Conservation (phyloP, 805 yeast species). For the Suhomyces vadensis region DNA sequence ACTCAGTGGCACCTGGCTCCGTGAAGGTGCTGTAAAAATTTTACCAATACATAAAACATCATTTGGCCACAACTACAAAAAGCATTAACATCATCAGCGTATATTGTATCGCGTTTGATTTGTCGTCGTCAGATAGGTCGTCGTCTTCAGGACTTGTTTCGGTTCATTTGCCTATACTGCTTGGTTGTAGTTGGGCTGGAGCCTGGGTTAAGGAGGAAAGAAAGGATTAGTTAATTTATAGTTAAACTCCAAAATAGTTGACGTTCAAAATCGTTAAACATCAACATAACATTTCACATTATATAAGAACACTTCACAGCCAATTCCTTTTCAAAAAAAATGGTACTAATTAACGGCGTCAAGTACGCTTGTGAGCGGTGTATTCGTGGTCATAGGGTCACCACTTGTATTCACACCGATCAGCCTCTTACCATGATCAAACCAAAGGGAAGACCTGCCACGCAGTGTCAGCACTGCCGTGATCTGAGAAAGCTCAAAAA, state of each 20-base stretch:
- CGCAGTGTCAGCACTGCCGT: conserved; percentile 86
- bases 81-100: conserved; percentile 1
- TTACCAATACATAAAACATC: neutral
- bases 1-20: neutral
- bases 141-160: conserved; percentile 9
- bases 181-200: conserved; percentile 7
- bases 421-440: conserved; percentile 90
- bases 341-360: conserved; percentile 90
- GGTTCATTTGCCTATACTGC: conserved; percentile 9
- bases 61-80: neutral
- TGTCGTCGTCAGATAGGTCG: conserved; percentile 7
- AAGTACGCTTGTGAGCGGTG: conserved; percentile 97
- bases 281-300: neutral
- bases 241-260: too few species aligned
- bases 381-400: conserved; percentile 94
- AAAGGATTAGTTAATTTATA: too few species aligned
- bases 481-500: conserved; percentile 68
- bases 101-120: conserved; percentile 3
- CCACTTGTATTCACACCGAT: conserved; percentile 90
- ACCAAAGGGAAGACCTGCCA: conserved; percentile 94
- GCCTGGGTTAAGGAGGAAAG: neutral
- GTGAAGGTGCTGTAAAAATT: neutral
- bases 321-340: too few species aligned
- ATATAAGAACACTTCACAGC: neutral
- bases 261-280: neutral